A percentile compares a stretch with the other conserved stretches of the same genome.
Evolutionary conservation across 805 yeast genomes (phyloP).

Genomic region (Kazachstania bromeliacearum): DNA sequence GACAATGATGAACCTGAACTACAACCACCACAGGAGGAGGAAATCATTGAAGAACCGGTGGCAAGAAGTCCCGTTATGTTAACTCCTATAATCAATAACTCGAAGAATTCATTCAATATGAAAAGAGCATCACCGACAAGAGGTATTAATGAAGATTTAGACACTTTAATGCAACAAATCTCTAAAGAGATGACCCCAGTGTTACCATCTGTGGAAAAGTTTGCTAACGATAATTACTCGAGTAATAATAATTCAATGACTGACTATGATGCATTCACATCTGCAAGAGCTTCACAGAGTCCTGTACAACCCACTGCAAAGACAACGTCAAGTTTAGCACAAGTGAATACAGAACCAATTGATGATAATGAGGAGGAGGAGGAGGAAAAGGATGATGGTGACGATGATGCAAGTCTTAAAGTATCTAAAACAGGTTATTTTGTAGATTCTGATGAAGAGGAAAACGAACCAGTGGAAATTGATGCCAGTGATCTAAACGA

Average conservation of each 20-base stretch:
- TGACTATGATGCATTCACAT: not conserved
- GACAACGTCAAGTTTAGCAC: no score
- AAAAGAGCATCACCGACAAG: slow-evolving; percentile 6
- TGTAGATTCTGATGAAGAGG: no score
- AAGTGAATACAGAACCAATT: not conserved
- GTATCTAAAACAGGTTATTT: not conserved
- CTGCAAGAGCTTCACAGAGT: slow-evolving; percentile 4
- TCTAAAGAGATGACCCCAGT: slow-evolving; percentile 27
- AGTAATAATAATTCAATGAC: not conserved
- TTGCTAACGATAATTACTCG: slow-evolving; percentile 1
- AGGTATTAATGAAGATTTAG: slow-evolving; percentile 22
- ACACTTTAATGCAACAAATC: slow-evolving; percentile 24
- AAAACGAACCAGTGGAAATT: no score
- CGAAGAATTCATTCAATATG: not conserved
- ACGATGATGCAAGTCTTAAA: not conserved
- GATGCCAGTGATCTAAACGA: not conserved
- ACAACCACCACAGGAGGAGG: not conserved
- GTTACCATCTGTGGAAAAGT: slow-evolving; percentile 1
- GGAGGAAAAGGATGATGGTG: slow-evolving; percentile 1
- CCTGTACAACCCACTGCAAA: slow-evolving; percentile 3
- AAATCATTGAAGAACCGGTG: not conserved
- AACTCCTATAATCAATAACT: not conserved
- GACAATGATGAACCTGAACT: slow-evolving; percentile 4
- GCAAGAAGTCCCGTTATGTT: not conserved
- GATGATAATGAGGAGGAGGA: slow-evolving; percentile 4